Evolutionary conservation across 352 stramenopile species (phyloP), one percentile per base, ranked within the genome.

Genomic region (Plasmopara viticola): DNA sequence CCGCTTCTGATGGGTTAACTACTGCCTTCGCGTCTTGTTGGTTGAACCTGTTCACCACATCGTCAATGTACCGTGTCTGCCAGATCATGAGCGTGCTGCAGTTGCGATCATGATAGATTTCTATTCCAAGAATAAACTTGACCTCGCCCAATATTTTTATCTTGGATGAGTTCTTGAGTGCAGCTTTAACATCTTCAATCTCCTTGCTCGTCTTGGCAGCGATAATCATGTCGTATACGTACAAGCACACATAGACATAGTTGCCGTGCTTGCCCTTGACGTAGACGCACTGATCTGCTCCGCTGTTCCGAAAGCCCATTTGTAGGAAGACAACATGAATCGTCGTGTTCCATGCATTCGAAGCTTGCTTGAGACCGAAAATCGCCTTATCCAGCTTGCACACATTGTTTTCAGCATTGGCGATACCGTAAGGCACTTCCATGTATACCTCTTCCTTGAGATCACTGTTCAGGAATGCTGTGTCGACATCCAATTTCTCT

Each of bases 241-340:
- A 47, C 2, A 47, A 9, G 14, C 41, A 47, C 8, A 47, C 41
- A n/a, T 47, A 17, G 5, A 47, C n/a, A 8, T 18, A 47, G 41
- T 35, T 31, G 6, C 10, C 2, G 9, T 47, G 31, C 4, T 13
- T 31, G 6, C 17, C 41, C 41, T 47, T 47, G 9, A 47, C 41
- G 41, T 47, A 47, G 18, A 34, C 41, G 41, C 41, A 44, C 41
- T 47, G 41, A 18, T 47, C 41, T 33, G 9, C 41, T 18, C 41
- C 30, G 25, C 41, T 34, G 13, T 18, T 47, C 8, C 6, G 17
- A 14, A 29, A 47, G 6, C 41, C 41, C 0, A 47, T 31, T 14
- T 34, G 14, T 9, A 47, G 14, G 41, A 47, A 47, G 13, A 34
- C 41, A 6, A 0, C 8, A 30, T 47, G 41, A 14, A 47, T 34